These are phyloP conservation scores for Gossypium rotundifolium DNA, from an alignment of 345 rosid species.

Conservation along the genomic window DNA sequence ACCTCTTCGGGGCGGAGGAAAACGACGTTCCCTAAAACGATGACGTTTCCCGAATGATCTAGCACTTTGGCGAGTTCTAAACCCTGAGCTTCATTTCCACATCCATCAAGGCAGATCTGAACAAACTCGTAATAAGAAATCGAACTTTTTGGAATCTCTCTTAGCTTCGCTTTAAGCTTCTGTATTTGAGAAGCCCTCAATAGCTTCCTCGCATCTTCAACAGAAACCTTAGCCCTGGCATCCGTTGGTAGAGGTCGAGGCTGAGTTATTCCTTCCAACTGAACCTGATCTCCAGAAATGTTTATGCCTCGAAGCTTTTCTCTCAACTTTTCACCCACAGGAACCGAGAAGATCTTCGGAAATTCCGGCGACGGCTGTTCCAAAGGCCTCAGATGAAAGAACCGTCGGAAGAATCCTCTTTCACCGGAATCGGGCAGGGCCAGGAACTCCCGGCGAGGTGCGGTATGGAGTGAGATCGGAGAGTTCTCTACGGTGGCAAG, in stretches of 20 bases:
- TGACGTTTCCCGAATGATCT: conserved; percentile 64
- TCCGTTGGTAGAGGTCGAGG: conserved; percentile 9
- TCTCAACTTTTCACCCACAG: conserved; percentile 45
- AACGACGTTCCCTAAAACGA: conserved; percentile 64
- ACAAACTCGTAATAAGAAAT: conserved; percentile 45
- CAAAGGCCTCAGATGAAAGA: conserved; percentile 35
- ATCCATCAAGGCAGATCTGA: conserved; percentile 42
- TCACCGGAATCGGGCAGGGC: conserved; percentile 29
- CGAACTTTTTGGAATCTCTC: conserved; percentile 39
- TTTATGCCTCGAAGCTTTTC: conserved; percentile 36
- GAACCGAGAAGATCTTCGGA: conserved; percentile 34
- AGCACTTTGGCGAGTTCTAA: conserved; percentile 47
- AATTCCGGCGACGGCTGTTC: conserved; percentile 8
- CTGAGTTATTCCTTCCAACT: conserved; percentile 15
- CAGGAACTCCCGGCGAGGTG: conserved; percentile 29
- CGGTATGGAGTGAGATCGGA: neutral
- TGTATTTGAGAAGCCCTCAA: conserved; percentile 51
- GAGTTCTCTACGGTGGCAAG: conserved; percentile 17
- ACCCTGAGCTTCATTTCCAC: conserved; percentile 49
- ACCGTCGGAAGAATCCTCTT: conserved; percentile 35
- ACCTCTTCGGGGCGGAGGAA: conserved; percentile 83
- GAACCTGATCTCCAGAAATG: conserved; percentile 20
- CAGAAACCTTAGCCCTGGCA: conserved; percentile 23
- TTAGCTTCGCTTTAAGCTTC: conserved; percentile 52
- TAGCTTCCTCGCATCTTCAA: conserved; percentile 52